phyloP scores from a whole-genome alignment of 2,329 filamentous ascomycete species.

The Sporothrix humicola region DNA sequence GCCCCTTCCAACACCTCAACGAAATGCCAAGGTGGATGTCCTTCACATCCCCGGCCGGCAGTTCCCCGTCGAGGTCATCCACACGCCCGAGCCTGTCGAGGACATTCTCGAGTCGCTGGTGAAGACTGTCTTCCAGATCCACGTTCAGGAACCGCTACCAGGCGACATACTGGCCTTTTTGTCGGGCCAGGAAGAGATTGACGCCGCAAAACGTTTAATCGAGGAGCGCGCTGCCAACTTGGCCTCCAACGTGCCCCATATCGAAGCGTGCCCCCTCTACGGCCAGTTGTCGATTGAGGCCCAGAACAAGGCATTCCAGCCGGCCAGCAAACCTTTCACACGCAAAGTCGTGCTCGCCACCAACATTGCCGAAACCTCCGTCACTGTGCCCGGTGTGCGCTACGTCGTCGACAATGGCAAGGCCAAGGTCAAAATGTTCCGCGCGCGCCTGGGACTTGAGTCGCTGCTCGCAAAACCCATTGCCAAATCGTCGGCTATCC shows the following conservation, averaged over 20 bases:
- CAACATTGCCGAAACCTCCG: conserved; percentile 98
- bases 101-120: conserved; percentile 84
- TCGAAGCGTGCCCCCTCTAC: conserved; percentile 79
- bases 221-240: conserved; percentile 78
- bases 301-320: conserved; percentile 85
- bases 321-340: conserved; percentile 71
- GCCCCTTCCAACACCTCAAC: neutral
- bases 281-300: conserved; percentile 86
- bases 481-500: conserved; percentile 90
- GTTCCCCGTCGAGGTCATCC: conserved; percentile 79
- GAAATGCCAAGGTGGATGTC: conserved; percentile 47
- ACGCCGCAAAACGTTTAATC: conserved; percentile 77
- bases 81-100: conserved; percentile 74
- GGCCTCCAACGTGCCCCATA: conserved; percentile 73
- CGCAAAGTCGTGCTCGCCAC: conserved; percentile 91
- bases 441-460: conserved; percentile 82
- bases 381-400: conserved; percentile 90
- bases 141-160: conserved; percentile 85
- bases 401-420: conserved; percentile 94
- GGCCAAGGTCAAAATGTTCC: conserved; percentile 91
- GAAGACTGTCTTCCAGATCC: conserved; percentile 83
- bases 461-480: conserved; percentile 89
- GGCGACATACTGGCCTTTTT: conserved; percentile 94
- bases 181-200: conserved; percentile 91
- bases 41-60: conserved; percentile 83